phyloP scores from a whole-genome alignment of 1,139 yeast genomes.

The Yamadazyma epiphylla region DNA sequence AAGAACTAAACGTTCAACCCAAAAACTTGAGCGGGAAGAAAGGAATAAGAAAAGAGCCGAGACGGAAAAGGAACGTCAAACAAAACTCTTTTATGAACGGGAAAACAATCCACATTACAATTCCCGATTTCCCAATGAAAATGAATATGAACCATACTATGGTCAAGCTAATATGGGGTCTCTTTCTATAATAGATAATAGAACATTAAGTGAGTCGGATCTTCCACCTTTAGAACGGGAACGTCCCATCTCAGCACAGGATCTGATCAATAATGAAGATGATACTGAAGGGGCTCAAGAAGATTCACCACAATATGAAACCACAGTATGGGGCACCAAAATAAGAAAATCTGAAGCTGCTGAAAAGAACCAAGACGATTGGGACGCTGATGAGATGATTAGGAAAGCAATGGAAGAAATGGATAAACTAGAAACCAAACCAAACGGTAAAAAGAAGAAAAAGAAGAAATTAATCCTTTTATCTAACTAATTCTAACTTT shows the following conservation, averaged over 20 bases:
- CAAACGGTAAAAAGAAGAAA: constrained; percentile 25
- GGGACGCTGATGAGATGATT: constrained; percentile 49
- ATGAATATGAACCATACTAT: constrained; percentile 11
- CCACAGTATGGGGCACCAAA: constrained; percentile 62
- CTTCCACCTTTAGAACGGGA: constrained; percentile 18
- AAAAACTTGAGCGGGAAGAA: constrained; percentile 64
- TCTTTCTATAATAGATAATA: constrained; percentile 28
- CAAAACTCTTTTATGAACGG: constrained; percentile 51
- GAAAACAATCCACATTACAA: constrained; percentile 44
- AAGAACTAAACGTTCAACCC: constrained; percentile 51
- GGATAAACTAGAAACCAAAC: constrained; percentile 20
- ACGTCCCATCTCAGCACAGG: too few relatives aligned
- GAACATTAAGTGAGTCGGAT: too few relatives aligned
- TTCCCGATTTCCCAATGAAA: constrained; percentile 12
- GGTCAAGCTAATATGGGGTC: constrained; percentile 23
- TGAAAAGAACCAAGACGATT: constrained; percentile 24
- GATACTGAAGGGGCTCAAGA: constrained; percentile 5
- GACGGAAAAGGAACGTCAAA: constrained; percentile 55
- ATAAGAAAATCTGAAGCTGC: constrained; percentile 38
- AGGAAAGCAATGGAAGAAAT: constrained; percentile 48
- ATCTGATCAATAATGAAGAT: constrained; percentile 4
- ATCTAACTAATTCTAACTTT: constrained; percentile 6
- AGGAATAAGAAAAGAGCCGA: constrained; percentile 58
- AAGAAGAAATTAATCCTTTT: constrained; percentile 31
- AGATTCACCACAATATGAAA: constrained; percentile 15